Conservation (phyloP, 768 basidiomycete genomes). For the Agaricus subrufescens region DNA sequence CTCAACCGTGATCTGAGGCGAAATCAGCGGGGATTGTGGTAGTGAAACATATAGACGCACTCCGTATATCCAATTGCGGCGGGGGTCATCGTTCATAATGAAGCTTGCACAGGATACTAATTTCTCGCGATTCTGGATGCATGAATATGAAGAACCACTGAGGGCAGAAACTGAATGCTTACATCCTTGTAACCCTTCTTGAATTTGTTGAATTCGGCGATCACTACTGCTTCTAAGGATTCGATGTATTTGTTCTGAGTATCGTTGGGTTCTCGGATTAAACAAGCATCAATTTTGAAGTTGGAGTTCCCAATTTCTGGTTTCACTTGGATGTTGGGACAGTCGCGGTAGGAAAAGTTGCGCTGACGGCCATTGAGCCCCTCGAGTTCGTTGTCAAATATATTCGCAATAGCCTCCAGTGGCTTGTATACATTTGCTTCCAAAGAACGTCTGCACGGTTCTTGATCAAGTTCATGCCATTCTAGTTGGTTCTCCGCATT, state of each 20-base stretch:
- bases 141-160: neutral
- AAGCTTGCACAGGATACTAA: neutral
- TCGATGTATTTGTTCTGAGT: neutral
- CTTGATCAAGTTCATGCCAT: neutral
- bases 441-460: neutral
- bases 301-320: constrained; percentile 12
- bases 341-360: neutral
- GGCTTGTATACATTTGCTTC: neutral
- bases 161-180: neutral
- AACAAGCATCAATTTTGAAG: constrained; percentile 15
- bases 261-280: neutral
- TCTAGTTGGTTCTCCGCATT: no score
- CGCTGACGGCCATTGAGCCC: neutral
- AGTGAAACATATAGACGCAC: neutral
- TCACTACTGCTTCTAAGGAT: constrained; percentile 8
- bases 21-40: neutral
- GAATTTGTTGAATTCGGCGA: constrained; percentile 12
- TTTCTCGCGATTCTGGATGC: neutral
- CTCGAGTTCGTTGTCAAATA: neutral
- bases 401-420: neutral
- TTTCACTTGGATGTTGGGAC: neutral
- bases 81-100: neutral
- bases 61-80: neutral
- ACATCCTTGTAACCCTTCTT: neutral
- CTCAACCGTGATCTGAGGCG: constrained; percentile 7